Conservation (phyloP, 768 basidiomycete genomes). For the Phaeotremella fagi region DNA sequence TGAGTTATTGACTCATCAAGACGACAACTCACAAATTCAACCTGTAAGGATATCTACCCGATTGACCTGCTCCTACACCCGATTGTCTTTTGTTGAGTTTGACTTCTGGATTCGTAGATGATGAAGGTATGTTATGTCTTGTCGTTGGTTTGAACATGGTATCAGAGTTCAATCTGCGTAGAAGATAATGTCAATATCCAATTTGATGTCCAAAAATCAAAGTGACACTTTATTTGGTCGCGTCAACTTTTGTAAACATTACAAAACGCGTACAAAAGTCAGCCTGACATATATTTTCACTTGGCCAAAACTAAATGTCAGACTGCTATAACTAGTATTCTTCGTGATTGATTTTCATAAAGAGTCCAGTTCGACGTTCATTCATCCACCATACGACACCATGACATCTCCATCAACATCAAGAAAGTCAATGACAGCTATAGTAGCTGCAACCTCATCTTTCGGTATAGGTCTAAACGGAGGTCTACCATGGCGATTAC, state of each 20-base stretch:
- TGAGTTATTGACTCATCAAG: background rate
- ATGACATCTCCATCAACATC: conserved; percentile 3
- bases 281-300: background rate
- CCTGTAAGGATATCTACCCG: conserved; percentile 38
- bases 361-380: too few species aligned
- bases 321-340: too few species aligned
- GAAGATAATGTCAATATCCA: background rate
- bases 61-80: conserved; percentile 15
- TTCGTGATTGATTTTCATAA: too few species aligned
- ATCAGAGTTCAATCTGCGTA: too few species aligned
- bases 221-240: background rate
- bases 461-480: conserved; percentile 82
- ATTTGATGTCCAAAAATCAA: background rate
- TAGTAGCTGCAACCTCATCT: conserved; percentile 81
- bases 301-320: too few species aligned
- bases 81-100: conserved; percentile 37
- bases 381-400: too few species aligned
- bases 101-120: conserved; percentile 31
- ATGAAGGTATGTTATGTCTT: conserved; percentile 23
- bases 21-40: conserved; percentile 63
- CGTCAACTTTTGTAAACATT: conserved; percentile 3
- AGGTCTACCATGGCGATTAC: conserved; percentile 78
- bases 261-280: too few species aligned
- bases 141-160: conserved; percentile 48
- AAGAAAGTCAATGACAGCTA: conserved; percentile 61